phyloP scores from a whole-genome alignment of 306 rosid genomes.

The Prunus mira region DNA sequence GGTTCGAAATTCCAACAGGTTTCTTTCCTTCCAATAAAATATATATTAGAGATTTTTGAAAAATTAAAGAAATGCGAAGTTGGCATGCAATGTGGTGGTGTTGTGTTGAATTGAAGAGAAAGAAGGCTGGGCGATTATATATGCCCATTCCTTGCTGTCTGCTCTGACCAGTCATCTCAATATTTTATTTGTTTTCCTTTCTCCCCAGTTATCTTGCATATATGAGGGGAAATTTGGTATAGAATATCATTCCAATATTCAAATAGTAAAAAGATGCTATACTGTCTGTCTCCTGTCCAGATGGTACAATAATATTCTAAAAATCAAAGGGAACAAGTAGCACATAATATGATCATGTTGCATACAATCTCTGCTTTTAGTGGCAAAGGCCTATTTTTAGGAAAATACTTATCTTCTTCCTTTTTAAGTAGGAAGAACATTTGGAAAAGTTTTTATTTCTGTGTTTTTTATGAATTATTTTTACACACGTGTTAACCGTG shows the following conservation, averaged over 20 bases:
- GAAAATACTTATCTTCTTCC: too few species aligned
- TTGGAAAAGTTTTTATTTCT: too few species aligned
- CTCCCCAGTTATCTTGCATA: neutral
- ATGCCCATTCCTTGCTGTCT: too few species aligned
- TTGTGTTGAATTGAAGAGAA: neutral
- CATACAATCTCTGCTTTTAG: neutral
- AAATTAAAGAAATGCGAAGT: neutral
- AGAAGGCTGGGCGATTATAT: too few species aligned
- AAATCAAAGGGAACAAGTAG: neutral
- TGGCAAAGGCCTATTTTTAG: neutral
- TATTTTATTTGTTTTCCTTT: neutral
- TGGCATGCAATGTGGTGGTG: neutral
- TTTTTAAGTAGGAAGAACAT: too few species aligned
- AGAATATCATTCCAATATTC: too few species aligned
- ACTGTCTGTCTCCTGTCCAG: neutral
- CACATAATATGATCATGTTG: neutral
- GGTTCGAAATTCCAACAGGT: too few species aligned
- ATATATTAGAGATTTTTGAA: neutral
- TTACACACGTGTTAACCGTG: rapidly evolving
- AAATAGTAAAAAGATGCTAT: neutral
- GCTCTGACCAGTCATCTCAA: too few species aligned
- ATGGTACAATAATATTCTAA: neutral
- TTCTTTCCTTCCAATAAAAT: too few species aligned
- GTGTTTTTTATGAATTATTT: too few species aligned
- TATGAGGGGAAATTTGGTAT: neutral